Conservation (phyloP, 2,329 filamentous ascomycete species). For the Cladosporium austrohemisphaericum region DNA sequence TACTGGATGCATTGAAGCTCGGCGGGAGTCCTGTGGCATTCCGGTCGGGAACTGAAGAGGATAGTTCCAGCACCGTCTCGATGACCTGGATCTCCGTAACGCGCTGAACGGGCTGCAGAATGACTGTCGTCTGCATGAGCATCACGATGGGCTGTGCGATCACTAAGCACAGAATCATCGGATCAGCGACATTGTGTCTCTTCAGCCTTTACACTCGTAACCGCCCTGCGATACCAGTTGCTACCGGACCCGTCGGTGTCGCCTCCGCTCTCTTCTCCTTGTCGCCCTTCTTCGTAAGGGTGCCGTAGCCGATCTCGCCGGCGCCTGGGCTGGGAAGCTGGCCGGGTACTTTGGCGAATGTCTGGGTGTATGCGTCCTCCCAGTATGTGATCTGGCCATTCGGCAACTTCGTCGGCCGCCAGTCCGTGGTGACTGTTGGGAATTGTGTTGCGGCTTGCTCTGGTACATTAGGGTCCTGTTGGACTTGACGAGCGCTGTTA, state of each 20-base stretch:
- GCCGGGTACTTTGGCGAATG: slow-evolving; percentile 28
- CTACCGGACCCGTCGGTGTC: slow-evolving; percentile 6
- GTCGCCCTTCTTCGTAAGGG: slow-evolving; percentile 14
- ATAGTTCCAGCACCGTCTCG: slow-evolving; percentile 13
- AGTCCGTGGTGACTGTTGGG: slow-evolving; percentile 26
- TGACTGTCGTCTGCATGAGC: slow-evolving; percentile 19
- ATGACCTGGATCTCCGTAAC: slow-evolving; percentile 22
- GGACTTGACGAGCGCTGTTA: slow-evolving; percentile 23
- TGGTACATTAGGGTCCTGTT: slow-evolving; percentile 16
- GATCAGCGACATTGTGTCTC: slow-evolving; percentile 18
- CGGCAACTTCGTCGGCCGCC: slow-evolving; percentile 20
- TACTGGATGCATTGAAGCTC: background rate
- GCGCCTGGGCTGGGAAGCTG: slow-evolving; percentile 24
- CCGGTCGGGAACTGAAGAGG: background rate
- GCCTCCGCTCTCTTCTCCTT: slow-evolving; percentile 8
- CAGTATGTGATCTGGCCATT: slow-evolving; percentile 22
- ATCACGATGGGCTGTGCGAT: slow-evolving; percentile 21
- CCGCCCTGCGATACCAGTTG: slow-evolving; percentile 26
- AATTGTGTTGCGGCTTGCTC: slow-evolving; percentile 18
- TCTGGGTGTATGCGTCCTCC: slow-evolving; percentile 30
- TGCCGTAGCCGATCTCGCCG: slow-evolving; percentile 31
- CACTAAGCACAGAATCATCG: slow-evolving; percentile 11
- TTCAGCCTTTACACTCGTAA: slow-evolving; percentile 17
- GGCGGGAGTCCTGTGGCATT: background rate
- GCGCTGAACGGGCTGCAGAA: slow-evolving; percentile 22